These are phyloP conservation scores for Nadsonia commutata DNA, from an alignment of 1,139 yeast genomes.

Conservation along the genomic window DNA sequence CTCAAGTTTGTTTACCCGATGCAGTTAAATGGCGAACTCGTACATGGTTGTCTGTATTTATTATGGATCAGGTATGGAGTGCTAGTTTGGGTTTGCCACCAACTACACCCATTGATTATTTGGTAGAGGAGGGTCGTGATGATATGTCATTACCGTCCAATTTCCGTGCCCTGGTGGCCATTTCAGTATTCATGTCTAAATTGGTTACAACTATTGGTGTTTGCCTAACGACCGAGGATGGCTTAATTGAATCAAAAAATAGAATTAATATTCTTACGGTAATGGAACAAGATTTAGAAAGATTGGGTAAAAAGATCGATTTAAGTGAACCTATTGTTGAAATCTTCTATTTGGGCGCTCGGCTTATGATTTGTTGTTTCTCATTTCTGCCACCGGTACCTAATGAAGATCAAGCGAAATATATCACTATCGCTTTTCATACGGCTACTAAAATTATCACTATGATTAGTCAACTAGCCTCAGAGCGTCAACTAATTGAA, in stretches of 20 bases:
- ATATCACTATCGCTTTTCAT: constrained; percentile 68
- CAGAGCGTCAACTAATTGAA: constrained; percentile 56
- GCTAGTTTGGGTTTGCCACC: constrained; percentile 82
- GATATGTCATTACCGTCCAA: constrained; percentile 51
- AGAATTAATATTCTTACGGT: constrained; percentile 68
- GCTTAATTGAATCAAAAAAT: constrained; percentile 69
- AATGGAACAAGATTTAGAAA: constrained; percentile 63
- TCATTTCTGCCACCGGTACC: constrained; percentile 89
- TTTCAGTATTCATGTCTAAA: constrained; percentile 74
- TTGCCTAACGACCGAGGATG: constrained; percentile 80
- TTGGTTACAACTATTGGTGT: constrained; percentile 79
- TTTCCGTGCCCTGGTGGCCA: constrained; percentile 56
- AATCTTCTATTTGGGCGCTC: constrained; percentile 63
- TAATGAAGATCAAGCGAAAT: constrained; percentile 72
- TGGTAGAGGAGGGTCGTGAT: constrained; percentile 63
- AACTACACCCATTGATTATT: constrained; percentile 67
- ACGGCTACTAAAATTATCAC: constrained; percentile 76
- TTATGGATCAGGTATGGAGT: constrained; percentile 85
- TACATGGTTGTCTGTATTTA: constrained; percentile 80
- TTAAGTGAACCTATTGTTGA: constrained; percentile 59
- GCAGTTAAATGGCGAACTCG: constrained; percentile 93
- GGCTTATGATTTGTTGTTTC: constrained; percentile 73
- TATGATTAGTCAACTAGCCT: constrained; percentile 55
- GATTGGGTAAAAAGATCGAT: constrained; percentile 47
- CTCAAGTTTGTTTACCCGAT: constrained; percentile 77